A percentile compares a stretch with the other conserved stretches of the same genome.
Conservation (phyloP, 768 basidiomycete genomes). For the Rhodosporidiobolus odoratus region DNA sequence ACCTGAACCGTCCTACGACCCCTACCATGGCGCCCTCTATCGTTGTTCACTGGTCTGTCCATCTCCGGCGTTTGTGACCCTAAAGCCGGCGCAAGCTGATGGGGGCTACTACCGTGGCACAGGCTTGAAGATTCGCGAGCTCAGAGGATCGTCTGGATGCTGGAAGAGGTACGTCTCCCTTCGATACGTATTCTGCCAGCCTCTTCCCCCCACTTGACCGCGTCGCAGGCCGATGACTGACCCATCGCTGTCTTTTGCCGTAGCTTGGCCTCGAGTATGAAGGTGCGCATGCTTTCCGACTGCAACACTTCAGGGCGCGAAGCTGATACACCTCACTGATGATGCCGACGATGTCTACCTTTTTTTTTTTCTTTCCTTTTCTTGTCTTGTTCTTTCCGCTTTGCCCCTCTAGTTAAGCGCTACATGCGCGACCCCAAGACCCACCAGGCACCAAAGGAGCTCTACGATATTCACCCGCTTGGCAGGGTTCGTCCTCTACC, state of each 20-base stretch:
- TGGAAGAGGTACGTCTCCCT: constrained; percentile 23
- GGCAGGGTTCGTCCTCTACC: constrained; percentile 21
- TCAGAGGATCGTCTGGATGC: constrained; percentile 32
- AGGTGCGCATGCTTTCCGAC: background rate
- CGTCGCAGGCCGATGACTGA: background rate
- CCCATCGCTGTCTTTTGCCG: background rate
- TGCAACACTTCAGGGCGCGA: no score
- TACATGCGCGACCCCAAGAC: constrained; percentile 29
- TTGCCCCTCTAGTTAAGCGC: constrained; percentile 28
- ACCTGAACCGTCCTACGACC: background rate
- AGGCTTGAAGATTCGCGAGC: constrained; percentile 34
- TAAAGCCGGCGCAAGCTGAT: background rate
- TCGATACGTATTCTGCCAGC: background rate
- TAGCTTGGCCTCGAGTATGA: constrained; percentile 32
- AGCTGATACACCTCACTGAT: background rate
- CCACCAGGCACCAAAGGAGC: constrained; percentile 15
- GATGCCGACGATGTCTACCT: background rate
- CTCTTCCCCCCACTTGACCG: background rate
- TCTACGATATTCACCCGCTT: constrained; percentile 15
- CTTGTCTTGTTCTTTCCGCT: background rate
- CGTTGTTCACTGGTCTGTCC: background rate
- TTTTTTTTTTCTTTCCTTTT: background rate
- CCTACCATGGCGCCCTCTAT: background rate
- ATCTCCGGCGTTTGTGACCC: background rate
- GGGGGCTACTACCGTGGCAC: background rate